Base-by-base conservation (phyloP, 495 filamentous ascomycete genomes). In the Sordaria brevicollis region DNA sequence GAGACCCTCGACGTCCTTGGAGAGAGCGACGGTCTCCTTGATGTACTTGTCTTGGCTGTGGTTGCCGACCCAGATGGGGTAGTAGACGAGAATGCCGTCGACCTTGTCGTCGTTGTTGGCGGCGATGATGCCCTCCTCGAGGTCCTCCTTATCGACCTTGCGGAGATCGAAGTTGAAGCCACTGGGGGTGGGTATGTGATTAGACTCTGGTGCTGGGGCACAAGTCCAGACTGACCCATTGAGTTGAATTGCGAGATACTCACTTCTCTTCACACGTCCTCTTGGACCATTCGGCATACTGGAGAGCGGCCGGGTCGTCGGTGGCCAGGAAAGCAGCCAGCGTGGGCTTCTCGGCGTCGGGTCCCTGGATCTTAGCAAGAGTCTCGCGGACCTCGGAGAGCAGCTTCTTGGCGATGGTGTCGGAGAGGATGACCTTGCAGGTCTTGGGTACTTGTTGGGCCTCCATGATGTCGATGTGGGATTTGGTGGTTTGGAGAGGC, bases 1-100 rank as follows among this genome's bases (percentile, higher is more conserved):
- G 67, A 99, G 89, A 29, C 95, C 95, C 76, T 99, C 95, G 69
- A 99, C 95, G 73, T 99, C 95, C 81, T 99, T 99, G 78, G 83
- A 79, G 65, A 96, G 86, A 68, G 91, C 86, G 29, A 96, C 92
- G n/a, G 96, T 90, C 81, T 97, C 93, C 82, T 98, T 95, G 70
- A 99, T 87, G 80, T 97, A 97, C 74, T 89, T 89, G 79, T 99
- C 95, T 75, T 97, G 91, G 17, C 86, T 85, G 72, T 88, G 89
- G 81, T 91, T 89, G 69, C 73, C 75, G 25, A 79, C 80, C 86
- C 96, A 98, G 80, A 99, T 96, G 43, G 95, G 95, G 81, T 97
- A 99, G 83, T 99, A 99, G 76, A 98, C 92, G 72, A 99, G 94
- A 73, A 98, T 97, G 73, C 95, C 95, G 80, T 97, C 91, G 69